phyloP scores from a whole-genome alignment of 257 asterid genomes.

The Solanum bulbocastanum region DNA sequence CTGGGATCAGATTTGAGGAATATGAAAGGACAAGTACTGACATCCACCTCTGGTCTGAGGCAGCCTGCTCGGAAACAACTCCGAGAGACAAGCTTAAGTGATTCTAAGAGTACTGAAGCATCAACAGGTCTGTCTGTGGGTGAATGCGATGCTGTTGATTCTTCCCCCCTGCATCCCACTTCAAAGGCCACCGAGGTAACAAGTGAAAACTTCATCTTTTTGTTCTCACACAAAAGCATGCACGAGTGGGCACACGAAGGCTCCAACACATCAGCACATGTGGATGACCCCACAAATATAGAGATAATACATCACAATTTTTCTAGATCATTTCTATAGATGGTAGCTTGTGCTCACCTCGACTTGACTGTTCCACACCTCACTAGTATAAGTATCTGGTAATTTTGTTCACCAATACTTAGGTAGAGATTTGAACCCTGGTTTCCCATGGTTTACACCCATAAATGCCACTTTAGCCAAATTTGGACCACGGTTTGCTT shows the following conservation, averaged over 20 bases:
- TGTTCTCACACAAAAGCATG: not conserved
- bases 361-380: not conserved
- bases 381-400: not conserved
- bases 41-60: conserved; percentile 44
- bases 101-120: conserved; percentile 62
- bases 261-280: not conserved
- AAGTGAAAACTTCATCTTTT: not conserved
- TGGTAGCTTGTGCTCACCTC: not conserved
- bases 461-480: not conserved
- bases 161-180: conserved; percentile 59
- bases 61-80: conserved; percentile 60
- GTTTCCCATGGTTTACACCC: not conserved
- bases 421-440: not conserved
- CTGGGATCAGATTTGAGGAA: conserved; percentile 55
- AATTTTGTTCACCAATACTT: not conserved
- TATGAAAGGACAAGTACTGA: conserved; percentile 41
- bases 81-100: conserved; percentile 42
- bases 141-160: conserved; percentile 46
- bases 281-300: not conserved
- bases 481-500: not conserved
- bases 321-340: not conserved
- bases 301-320: not conserved
- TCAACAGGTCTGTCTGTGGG: conserved; percentile 43
- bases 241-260: not conserved
- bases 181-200: conserved; percentile 69